Conservation (phyloP, 805 yeast species). For the Saccharomyces mikatae region DNA sequence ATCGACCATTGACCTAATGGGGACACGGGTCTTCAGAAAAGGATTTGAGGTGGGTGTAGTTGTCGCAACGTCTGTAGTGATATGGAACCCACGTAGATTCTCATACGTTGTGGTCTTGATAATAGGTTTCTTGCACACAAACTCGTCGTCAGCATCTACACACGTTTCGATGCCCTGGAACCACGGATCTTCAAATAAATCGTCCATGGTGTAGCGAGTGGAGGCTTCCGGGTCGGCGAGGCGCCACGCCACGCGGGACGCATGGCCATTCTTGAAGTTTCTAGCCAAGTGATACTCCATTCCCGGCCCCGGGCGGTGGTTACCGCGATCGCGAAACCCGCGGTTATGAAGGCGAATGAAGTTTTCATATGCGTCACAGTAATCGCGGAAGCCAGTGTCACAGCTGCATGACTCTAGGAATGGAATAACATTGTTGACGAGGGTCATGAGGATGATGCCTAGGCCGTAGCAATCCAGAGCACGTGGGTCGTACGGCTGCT, state of each 20-base stretch:
- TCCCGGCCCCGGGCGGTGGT: conserved; percentile 55
- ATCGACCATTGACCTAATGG: conserved; percentile 3
- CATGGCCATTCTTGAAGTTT: conserved; percentile 48
- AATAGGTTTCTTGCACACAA: conserved; percentile 12
- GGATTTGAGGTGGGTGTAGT: conserved; percentile 7
- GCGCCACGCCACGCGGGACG: conserved; percentile 68
- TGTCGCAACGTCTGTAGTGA: not conserved
- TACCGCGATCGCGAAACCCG: conserved; percentile 38
- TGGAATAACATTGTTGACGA: conserved; percentile 53
- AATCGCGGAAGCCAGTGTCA: conserved; percentile 51
- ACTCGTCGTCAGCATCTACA: conserved; percentile 16
- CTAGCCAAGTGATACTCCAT: conserved; percentile 63
- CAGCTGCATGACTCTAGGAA: conserved; percentile 42
- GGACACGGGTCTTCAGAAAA: conserved; percentile 1
- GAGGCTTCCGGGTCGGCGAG: conserved; percentile 54
- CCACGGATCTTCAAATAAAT: conserved; percentile 57
- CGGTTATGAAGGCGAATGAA: conserved; percentile 36
- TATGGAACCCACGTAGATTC: not conserved
- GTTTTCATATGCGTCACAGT: conserved; percentile 39
- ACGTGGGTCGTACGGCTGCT: conserved; percentile 49
- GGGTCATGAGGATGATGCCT: conserved; percentile 58
- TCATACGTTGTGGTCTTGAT: conserved; percentile 15
- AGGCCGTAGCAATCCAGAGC: conserved; percentile 67
- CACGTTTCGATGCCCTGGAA: conserved; percentile 54
- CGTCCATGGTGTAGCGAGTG: conserved; percentile 46